These are phyloP conservation scores for Toxoplasma gondii DNA, from an alignment of 169 alveolate species.

Conservation along the genomic window DNA sequence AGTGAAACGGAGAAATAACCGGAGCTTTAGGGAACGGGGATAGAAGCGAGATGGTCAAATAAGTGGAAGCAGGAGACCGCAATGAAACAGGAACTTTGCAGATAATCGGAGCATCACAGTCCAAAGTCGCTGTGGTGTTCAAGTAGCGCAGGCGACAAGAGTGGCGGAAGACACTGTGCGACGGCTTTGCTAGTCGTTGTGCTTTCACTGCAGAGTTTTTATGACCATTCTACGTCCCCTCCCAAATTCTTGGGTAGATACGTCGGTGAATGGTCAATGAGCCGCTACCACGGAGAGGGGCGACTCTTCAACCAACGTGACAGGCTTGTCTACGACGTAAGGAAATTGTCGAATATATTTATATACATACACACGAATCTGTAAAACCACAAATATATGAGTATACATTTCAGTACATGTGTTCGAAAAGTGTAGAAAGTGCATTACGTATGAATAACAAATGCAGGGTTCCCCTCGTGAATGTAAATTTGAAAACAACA, in stretches of 20 bases:
- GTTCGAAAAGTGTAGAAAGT: too few relatives aligned
- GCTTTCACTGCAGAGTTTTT: neutral
- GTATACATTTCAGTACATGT: too few relatives aligned
- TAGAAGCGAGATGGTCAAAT: too few relatives aligned
- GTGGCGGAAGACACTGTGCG: neutral
- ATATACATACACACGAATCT: neutral
- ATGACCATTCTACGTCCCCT: neutral
- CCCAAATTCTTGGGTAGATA: neutral
- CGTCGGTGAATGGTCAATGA: neutral
- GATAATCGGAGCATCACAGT: neutral
- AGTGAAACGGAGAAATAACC: too few relatives aligned
- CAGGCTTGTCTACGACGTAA: neutral
- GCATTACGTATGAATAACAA: too few relatives aligned
- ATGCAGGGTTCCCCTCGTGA: too few relatives aligned
- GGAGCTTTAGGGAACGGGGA: too few relatives aligned
- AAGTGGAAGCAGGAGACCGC: neutral
- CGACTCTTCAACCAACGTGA: neutral
- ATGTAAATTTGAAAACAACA: too few relatives aligned
- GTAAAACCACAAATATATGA: too few relatives aligned
- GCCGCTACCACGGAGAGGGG: constrained; percentile 24
- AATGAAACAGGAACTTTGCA: neutral
- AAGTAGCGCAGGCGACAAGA: neutral
- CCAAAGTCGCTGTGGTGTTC: neutral
- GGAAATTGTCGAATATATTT: neutral
- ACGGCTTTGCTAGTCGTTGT: neutral